Conservation (phyloP, 495 filamentous ascomycete genomes). For the Clavariopsis aquatica region DNA sequence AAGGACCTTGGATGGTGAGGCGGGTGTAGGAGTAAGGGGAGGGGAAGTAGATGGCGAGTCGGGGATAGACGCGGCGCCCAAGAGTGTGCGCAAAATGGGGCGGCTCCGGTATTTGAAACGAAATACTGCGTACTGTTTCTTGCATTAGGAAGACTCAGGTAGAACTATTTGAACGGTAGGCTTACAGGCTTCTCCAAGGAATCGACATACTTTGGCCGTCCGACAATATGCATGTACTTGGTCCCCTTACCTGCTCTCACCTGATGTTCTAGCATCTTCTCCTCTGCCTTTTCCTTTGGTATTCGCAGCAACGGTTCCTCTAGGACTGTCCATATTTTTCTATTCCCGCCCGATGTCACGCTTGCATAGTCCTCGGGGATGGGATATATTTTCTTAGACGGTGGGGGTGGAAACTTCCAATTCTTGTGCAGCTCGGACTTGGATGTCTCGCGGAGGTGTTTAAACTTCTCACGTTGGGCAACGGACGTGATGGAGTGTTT, state of each 20-base stretch:
- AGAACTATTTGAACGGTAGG: neutral
- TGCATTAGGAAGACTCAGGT: too few species aligned
- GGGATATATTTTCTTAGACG: neutral
- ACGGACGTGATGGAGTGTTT: neutral
- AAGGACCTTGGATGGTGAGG: neutral
- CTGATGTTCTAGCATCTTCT: conserved; percentile 38
- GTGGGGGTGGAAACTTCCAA: neutral
- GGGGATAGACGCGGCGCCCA: conserved; percentile 1
- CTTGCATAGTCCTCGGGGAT: conserved; percentile 4
- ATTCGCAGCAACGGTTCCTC: conserved; percentile 25
- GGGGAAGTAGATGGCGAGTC: neutral
- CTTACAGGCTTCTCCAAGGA: conserved; percentile 43
- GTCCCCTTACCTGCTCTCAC: conserved; percentile 45
- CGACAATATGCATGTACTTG: conserved; percentile 44
- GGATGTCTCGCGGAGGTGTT: neutral
- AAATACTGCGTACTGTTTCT: conserved; percentile 51
- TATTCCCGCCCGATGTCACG: neutral
- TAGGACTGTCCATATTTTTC: neutral
- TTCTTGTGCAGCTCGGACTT: neutral
- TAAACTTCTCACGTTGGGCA: neutral
- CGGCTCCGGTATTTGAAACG: conserved; percentile 51
- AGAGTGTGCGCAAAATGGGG: conserved; percentile 24
- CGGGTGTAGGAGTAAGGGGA: neutral
- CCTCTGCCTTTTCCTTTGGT: conserved; percentile 11
- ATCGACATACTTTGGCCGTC: conserved; percentile 49